These are phyloP conservation scores for Ustilago vetiveriae DNA, from an alignment of 1,284 basidiomycete genomes.

Conservation along the genomic window DNA sequence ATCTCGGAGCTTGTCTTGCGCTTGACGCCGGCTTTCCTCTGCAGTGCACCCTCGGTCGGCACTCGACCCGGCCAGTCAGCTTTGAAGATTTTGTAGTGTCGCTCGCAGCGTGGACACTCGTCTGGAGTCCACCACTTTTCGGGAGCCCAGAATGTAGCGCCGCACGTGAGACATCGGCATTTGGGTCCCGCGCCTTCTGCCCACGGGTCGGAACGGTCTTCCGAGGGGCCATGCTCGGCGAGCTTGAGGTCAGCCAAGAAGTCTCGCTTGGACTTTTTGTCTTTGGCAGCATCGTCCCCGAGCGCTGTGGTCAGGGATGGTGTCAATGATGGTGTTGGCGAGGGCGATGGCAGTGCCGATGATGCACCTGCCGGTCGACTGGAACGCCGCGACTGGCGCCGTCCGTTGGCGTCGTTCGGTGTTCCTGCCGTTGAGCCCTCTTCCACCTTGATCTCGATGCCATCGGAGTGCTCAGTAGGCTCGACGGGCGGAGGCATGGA, in stretches of 20 bases:
- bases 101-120: conserved; percentile 64
- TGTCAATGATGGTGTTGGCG: conserved; percentile 40
- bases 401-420: conserved; percentile 26
- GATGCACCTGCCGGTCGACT: conserved; percentile 24
- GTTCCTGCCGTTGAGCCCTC: conserved; percentile 12
- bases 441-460: conserved; percentile 27
- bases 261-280: conserved; percentile 41
- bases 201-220: conserved; percentile 48
- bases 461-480: conserved; percentile 7
- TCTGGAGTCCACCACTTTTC: conserved; percentile 66
- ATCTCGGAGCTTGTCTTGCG: conserved; percentile 40
- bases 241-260: conserved; percentile 42
- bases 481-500: conserved; percentile 4
- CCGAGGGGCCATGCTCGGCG: conserved; percentile 45
- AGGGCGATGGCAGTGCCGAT: conserved; percentile 36
- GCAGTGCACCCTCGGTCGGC: conserved; percentile 36
- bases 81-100: conserved; percentile 66
- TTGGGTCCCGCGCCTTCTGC: conserved; percentile 47
- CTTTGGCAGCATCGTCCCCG: conserved; percentile 23
- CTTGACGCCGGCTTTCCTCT: conserved; percentile 39
- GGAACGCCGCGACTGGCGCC: conserved; percentile 35
- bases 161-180: conserved; percentile 62
- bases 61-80: conserved; percentile 62
- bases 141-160: conserved; percentile 59
- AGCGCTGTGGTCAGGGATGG: conserved; percentile 18